phyloP scores from a whole-genome alignment of 2,329 filamentous ascomycete genomes.

The Xylariaceae sp. region DNA sequence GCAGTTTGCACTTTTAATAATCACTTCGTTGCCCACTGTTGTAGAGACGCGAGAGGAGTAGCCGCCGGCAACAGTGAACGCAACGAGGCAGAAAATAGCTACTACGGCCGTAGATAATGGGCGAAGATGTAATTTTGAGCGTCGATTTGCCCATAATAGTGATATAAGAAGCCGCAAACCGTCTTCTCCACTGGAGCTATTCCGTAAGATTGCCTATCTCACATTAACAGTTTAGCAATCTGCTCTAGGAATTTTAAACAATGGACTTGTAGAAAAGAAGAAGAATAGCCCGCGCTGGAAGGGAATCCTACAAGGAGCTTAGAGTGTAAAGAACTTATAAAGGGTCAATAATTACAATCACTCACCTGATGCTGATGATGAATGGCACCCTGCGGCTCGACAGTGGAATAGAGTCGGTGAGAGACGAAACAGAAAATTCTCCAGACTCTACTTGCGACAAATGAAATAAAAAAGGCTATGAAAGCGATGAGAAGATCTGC shows the following conservation, averaged over 20 bases:
- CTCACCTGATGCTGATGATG: conserved; percentile 17
- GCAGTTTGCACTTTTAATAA: conserved; percentile 1
- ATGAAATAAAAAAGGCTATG: conserved; percentile 11
- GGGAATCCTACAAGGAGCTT: no score
- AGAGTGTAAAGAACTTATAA: no score
- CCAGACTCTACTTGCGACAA: conserved; percentile 10
- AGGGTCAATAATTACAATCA: no score
- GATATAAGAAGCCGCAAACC: no score
- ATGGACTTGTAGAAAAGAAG: no score
- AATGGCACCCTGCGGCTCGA: background rate
- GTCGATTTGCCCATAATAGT: background rate
- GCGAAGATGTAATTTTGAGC: background rate
- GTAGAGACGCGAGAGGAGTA: conserved; percentile 6
- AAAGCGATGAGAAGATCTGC: conserved; percentile 17
- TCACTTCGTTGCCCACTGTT: background rate
- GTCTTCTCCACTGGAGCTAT: no score
- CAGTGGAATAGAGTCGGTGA: conserved; percentile 1
- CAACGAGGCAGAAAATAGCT: background rate
- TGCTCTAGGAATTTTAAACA: no score
- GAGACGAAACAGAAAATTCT: conserved; percentile 12
- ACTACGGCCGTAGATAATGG: background rate
- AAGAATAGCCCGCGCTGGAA: no score
- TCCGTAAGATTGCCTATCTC: no score
- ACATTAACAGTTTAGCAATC: no score
- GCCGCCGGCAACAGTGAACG: conserved; percentile 3